Base-by-base conservation (phyloP, 768 basidiomycete genomes). In the Tricholoma sp. region DNA sequence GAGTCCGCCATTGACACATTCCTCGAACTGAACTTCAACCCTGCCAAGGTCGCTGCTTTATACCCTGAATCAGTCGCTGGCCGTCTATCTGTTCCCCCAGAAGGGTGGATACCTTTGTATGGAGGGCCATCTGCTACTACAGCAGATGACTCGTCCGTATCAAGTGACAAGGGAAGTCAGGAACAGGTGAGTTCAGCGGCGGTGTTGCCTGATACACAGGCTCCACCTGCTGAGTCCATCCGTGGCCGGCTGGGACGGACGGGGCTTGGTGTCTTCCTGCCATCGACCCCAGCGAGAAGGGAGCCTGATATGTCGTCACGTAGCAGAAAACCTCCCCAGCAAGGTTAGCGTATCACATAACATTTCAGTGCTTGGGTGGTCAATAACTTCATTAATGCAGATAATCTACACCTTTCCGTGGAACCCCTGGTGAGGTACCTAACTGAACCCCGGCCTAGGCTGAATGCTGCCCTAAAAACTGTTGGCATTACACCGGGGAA, bases 41-140 rank as follows among this genome's bases (percentile, higher is more conserved):
- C 97, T 0, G 92, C 95, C 0, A 93, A 94, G 65, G 91, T 99
- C 3, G 80, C 98, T 18, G 88, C 94, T 1, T 74, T 98, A 6
- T 99, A 92, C 69, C 90, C 92, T 0, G 84, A 89, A 34, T 76
- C 77, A 11, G 81, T 98, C 3, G 81, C 93, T 1, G 96, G 96
- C 6, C 79, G 90, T 32, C 71, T 98, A 7, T 76, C 85, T 5
- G 81, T 88, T 0, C 81, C 85, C 10, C 79, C 73, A 44, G 85
- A 86, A 1, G 72, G 76, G 6, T 94, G 93, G 90, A 86, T 96
- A 65, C 75, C 79, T 4, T 72, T 95, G 3, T 97, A 91, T 66
- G 95, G 93, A 4, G 96, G 95, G 2, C 86, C 83, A 17, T 68
- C 70, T 2, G 64, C 66, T 62, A 32, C 63, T 36, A 24, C 55